Conservation (phyloP, 2,329 filamentous ascomycete genomes). For the Pestalotiopsis fici region DNA sequence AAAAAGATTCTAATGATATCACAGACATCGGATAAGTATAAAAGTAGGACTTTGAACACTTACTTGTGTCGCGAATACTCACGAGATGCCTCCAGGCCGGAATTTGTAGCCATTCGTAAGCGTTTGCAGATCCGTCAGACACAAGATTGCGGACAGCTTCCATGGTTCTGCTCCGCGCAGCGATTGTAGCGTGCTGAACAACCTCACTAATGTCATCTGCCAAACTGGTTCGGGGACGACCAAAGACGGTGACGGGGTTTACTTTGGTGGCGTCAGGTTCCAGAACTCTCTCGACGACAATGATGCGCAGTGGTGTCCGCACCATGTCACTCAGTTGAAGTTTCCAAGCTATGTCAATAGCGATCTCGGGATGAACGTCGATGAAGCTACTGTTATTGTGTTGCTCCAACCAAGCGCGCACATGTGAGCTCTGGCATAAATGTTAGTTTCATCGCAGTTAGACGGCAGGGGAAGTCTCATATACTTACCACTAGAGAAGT, state of each 20-base stretch:
- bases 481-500: conserved; percentile 39
- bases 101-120: background rate
- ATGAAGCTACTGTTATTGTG: conserved; percentile 58
- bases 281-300: conserved; percentile 65
- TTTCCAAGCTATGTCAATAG: conserved; percentile 56
- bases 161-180: conserved; percentile 48
- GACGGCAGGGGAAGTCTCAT: background rate
- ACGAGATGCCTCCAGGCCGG: background rate
- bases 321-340: conserved; percentile 44
- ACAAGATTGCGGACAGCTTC: background rate
- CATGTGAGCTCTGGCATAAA: conserved; percentile 39
- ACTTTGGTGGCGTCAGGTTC: conserved; percentile 17
- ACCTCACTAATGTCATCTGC: conserved; percentile 57
- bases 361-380: conserved; percentile 63
- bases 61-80: background rate
- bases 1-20: too few relatives aligned
- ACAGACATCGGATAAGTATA: background rate
- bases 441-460: conserved; percentile 6
- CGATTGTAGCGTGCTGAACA: conserved; percentile 59
- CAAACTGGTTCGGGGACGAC: conserved; percentile 46
- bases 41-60: background rate
- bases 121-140: too few relatives aligned
- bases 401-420: conserved; percentile 60
- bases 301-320: conserved; percentile 54
- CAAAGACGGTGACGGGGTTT: conserved; percentile 34